A percentile compares a stretch with the other conserved stretches of the same genome.
These are phyloP conservation scores for Vitellaria paradoxa DNA, from an alignment of 179 eudicot species.

Conservation along the genomic window DNA sequence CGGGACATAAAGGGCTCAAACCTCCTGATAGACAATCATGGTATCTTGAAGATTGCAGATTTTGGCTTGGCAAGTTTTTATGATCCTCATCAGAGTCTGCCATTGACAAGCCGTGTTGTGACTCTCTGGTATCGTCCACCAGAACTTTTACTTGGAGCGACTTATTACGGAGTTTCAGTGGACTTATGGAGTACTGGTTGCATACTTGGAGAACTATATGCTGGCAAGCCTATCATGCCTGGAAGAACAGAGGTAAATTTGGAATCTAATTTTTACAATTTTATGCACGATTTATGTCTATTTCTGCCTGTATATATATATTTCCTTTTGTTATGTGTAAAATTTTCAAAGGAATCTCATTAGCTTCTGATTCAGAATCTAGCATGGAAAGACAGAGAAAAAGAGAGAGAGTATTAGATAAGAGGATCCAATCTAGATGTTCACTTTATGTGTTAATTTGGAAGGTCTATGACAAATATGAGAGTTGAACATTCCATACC, in stretches of 20 bases:
- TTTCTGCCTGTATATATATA: background rate
- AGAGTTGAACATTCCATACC: background rate
- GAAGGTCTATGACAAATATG: conserved; percentile 1
- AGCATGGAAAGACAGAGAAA: background rate
- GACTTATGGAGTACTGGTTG: conserved; percentile 90
- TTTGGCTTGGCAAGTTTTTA: conserved; percentile 77
- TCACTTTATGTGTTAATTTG: background rate
- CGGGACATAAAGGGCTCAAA: conserved; percentile 96
- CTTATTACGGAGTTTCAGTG: conserved; percentile 60
- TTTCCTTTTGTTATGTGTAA: background rate
- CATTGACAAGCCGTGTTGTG: conserved; percentile 83
- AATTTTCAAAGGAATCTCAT: background rate
- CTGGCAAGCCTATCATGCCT: conserved; percentile 85
- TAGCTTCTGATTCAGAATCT: conserved; percentile 1
- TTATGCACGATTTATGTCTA: too few species aligned
- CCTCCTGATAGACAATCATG: conserved; percentile 70
- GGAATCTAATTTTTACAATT: background rate
- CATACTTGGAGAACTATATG: conserved; percentile 80
- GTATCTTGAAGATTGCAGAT: conserved; percentile 83
- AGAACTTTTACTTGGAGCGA: conserved; percentile 85
- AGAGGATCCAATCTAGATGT: background rate
- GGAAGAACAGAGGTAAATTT: conserved; percentile 83
- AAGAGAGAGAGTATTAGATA: background rate
- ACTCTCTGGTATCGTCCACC: conserved; percentile 98
- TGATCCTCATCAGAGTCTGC: conserved; percentile 41